Evolutionary conservation across 1,284 basidiomycete genomes (phyloP).

Genomic region (Ganoderma meredithae): DNA sequence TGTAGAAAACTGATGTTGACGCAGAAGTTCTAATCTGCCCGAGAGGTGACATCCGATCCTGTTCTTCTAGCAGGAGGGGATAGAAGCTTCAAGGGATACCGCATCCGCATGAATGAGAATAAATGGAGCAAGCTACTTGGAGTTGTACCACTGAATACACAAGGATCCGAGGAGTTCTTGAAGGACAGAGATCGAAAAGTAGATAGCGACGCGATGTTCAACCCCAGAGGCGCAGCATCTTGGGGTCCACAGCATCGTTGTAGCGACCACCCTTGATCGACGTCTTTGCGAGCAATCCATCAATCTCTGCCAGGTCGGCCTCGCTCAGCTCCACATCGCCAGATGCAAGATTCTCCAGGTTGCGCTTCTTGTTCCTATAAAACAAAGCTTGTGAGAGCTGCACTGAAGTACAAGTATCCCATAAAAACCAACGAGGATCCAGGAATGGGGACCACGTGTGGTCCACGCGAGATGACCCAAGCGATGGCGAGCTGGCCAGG

Average conservation of each 20-base stretch:
- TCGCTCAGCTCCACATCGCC: slow-evolving; percentile 51
- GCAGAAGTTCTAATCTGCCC: neutral
- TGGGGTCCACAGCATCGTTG: slow-evolving; percentile 34
- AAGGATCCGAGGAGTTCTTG: neutral
- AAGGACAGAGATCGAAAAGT: neutral
- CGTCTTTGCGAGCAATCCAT: slow-evolving; percentile 36
- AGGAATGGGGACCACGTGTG: slow-evolving; percentile 61
- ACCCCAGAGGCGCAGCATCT: slow-evolving; percentile 38
- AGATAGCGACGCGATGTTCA: slow-evolving; percentile 11
- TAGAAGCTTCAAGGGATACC: neutral
- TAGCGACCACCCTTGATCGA: slow-evolving; percentile 44
- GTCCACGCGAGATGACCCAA: slow-evolving; percentile 59
- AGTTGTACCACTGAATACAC: neutral
- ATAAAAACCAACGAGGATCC: slow-evolving; percentile 52
- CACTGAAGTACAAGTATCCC: no score
- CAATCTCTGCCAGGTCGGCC: slow-evolving; percentile 49
- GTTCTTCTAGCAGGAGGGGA: neutral
- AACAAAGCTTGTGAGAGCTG: neutral
- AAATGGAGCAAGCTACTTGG: neutral
- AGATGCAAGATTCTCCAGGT: slow-evolving; percentile 53
- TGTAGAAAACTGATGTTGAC: neutral
- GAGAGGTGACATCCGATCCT: no score
- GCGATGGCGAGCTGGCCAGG: slow-evolving; percentile 68
- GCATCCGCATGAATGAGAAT: no score
- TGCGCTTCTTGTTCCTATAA: slow-evolving; percentile 45